phyloP scores from a whole-genome alignment of 176 grass and related monocot species.

The Triticum dicoccoides region DNA sequence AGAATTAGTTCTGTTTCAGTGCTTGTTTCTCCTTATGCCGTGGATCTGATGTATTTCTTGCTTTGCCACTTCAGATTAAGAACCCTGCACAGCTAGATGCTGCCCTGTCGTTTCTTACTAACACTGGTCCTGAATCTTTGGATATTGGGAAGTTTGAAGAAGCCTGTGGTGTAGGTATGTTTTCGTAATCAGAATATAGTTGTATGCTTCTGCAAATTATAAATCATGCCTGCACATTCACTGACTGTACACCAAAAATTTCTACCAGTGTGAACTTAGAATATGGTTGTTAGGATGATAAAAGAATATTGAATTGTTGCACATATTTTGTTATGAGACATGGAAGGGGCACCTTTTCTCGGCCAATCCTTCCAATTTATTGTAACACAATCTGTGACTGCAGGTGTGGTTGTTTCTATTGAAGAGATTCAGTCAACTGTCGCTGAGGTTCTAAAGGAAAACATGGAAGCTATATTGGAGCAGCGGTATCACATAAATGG shows the following conservation, averaged over 20 bases:
- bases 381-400: slow-evolving; percentile 25
- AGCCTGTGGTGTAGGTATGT: slow-evolving; percentile 84
- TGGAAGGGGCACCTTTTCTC: neutral
- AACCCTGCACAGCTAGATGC: slow-evolving; percentile 83
- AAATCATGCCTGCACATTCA: neutral
- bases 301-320: neutral
- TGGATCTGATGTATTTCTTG: neutral
- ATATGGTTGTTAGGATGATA: slow-evolving; percentile 3
- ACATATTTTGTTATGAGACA: neutral
- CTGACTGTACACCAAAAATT: neutral
- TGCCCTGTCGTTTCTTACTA: slow-evolving; percentile 65
- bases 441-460: slow-evolving; percentile 57
- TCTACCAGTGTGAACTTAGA: neutral
- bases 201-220: slow-evolving; percentile 13
- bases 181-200: neutral
- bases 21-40: neutral
- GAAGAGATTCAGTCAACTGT: slow-evolving; percentile 88
- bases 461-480: slow-evolving; percentile 88
- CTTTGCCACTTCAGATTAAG: slow-evolving; percentile 62
- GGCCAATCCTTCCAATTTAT: neutral
- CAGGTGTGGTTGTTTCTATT: slow-evolving; percentile 80
- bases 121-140: slow-evolving; percentile 68
- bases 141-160: slow-evolving; percentile 73
- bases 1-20: neutral
- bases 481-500: slow-evolving; percentile 95